Base-by-base conservation (phyloP, 129 eudicot genomes). In the Sambucus nigra region DNA sequence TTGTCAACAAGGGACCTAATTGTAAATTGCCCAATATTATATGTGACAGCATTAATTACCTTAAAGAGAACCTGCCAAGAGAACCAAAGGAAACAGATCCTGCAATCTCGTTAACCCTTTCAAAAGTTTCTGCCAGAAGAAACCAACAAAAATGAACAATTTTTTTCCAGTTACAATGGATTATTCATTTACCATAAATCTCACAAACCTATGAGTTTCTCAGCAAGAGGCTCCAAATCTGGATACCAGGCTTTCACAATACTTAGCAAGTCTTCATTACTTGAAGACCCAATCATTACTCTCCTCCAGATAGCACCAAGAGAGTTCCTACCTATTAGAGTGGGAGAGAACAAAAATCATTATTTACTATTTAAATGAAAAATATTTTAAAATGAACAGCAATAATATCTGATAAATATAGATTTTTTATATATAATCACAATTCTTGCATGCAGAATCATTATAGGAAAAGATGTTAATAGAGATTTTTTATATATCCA, bases 261-360 rank as follows among this genome's bases (percentile, higher is more conserved):
- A 35, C 29, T 48, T 64, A 47, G 64, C 68, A 92, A 61, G 69
- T 92, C 99, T 39, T 66, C 51, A 10, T 44, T 68, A 52, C 71
- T 73, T 45, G 94, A 60, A 1, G 82, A 67, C 18, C 67, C 64
- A 55, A 92, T 61, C 84, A 77, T 70, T 53, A 92, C 83, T 59
- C 80, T 74, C 80, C 95, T 68, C 99, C 99, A 92, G 33, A 80
- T 75, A 66, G 87, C 70, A 60, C 87, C 73, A 46, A 91, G 76
- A 13, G 80, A 69, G 67, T 59, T 78, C 56, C 55, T 61, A 52
- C 80, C 99, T 91, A 48, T 35, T 7, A 45, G 26, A 35, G 40
- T 17, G 20, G 39, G 52, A 59, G 12, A 28, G 17, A 51, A 42
- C 7, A 57, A 42, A 42, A 35, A 35, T 1, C 2, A 35, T 2